Evolutionary conservation across 2,329 filamentous ascomycete species (phyloP).

Genomic region (Ampelomyces quisqualis): DNA sequence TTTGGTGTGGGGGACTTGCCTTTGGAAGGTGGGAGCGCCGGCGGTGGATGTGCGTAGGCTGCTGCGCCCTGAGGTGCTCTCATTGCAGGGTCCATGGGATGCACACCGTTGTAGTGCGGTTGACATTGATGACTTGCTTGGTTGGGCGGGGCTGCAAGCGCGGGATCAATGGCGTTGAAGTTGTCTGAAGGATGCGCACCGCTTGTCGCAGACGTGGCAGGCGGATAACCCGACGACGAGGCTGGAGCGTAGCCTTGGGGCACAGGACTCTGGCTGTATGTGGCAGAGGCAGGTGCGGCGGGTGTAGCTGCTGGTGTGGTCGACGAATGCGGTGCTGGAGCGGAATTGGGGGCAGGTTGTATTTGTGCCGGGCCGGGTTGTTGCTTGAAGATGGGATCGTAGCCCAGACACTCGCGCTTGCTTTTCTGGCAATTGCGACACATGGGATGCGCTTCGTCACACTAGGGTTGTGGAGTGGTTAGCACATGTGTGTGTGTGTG

Average conservation of each 20-base stretch:
- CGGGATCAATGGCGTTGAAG: conserved; percentile 64
- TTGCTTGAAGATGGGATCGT: conserved; percentile 84
- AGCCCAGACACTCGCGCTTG: conserved; percentile 81
- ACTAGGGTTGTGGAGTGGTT: conserved; percentile 57
- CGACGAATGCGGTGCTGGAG: conserved; percentile 39
- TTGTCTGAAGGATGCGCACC: conserved; percentile 53
- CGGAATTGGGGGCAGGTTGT: conserved; percentile 64
- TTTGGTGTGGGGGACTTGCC: conserved; percentile 19
- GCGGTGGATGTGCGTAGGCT: conserved; percentile 14
- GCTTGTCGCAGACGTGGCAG: conserved; percentile 34
- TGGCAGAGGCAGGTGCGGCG: conserved; percentile 35
- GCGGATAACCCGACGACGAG: conserved; percentile 46
- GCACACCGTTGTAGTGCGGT: conserved; percentile 35
- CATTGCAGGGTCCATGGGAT: conserved; percentile 36
- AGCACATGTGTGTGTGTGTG: too few relatives aligned
- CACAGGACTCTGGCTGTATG: conserved; percentile 42
- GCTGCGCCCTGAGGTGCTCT: conserved; percentile 25
- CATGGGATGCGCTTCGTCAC: conserved; percentile 90
- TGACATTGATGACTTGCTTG: conserved; percentile 33
- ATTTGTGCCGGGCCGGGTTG: conserved; percentile 69
- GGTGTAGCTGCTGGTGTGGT: conserved; percentile 33
- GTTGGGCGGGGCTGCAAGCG: conserved; percentile 54
- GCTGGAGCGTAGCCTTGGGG: conserved; percentile 49
- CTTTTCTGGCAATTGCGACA: conserved; percentile 90
- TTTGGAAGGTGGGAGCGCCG: conserved; percentile 29